Evolutionary conservation across 768 basidiomycete species (phyloP), one percentile per base, ranked within the genome.

Genomic region (Cystofilobasidium capitatum): DNA sequence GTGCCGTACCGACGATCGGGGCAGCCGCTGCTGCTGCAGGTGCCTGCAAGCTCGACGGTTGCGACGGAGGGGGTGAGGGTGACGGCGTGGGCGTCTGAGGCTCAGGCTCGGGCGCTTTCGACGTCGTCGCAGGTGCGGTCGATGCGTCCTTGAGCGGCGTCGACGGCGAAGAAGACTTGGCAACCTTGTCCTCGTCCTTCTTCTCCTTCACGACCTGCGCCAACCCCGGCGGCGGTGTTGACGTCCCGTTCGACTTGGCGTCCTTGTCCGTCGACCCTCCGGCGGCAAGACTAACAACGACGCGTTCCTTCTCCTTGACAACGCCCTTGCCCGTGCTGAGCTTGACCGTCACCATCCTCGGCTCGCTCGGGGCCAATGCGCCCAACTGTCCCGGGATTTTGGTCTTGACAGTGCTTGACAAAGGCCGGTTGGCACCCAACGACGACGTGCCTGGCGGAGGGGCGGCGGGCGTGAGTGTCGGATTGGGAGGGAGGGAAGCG

Each of bases 401-500:
- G 5, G 51, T 55, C 51, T 55, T 55, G 51, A 16, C 51, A 13
- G 51, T 55, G 7, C 2, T 12, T 17, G 51, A 55, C 29, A 55
- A 17, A 2, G 51, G 51, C 29, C 51, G 51, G 31, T 55, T 20
- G 14, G 29, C 51, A 20, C 51, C 51, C 2, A 55, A 17, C 29
- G 51, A 55, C 31, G 51, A 22, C 8, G 49, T 7, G 4, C 29
- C 14, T 17, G 17, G 29, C 4, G 51, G 29, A 2, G 26, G 14
- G 5, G 51, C 31, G 10, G 40, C 40, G 40, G 10, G 10, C 40
- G 65, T 45, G 17, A 68, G 66, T 3, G 66, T 64, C 8, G 68
- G 68, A 26, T 69, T 69, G 70, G 68, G 75, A 70, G 44, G 79
- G 72, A 24, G 64, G 4, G 70, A 59, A 24, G 66, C 68, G 29